phyloP scores from a whole-genome alignment of 345 rosid genomes.

The Citrus medica region DNA sequence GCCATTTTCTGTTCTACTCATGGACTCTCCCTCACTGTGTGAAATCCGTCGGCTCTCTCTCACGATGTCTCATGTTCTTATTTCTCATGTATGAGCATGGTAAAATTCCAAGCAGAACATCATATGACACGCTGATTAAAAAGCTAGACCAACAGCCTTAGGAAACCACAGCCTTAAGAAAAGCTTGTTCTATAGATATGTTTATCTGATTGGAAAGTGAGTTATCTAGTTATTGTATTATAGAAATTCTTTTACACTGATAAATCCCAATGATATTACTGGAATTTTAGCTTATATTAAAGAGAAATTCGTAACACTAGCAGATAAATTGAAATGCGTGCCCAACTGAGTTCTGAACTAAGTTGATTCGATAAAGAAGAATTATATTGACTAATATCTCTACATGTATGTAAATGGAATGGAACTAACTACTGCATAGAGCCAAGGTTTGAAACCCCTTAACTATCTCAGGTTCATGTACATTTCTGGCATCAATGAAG shows the following conservation, averaged over 20 bases:
- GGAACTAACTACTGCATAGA: not conserved
- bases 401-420: not conserved
- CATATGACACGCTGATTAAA: constrained; percentile 36
- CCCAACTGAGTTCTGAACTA: not conserved
- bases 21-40: no score
- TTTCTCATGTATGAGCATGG: constrained; percentile 34
- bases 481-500: not conserved
- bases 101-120: constrained; percentile 30
- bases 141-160: constrained; percentile 36
- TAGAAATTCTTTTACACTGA: not conserved
- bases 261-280: not conserved
- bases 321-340: not conserved
- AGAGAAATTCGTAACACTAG: not conserved
- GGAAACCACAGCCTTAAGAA: constrained; percentile 16
- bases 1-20: no score
- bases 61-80: constrained; percentile 8
- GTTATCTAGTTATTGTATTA: not conserved
- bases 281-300: not conserved
- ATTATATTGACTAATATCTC: not conserved
- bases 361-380: not conserved
- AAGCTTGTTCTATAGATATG: not conserved
- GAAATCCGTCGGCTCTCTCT: no score
- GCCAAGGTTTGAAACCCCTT: constrained; percentile 1
- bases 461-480: constrained; percentile 11
- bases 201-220: not conserved